phyloP scores from a whole-genome alignment of 2,329 filamentous ascomycete genomes.

The Fusarium sp. region DNA sequence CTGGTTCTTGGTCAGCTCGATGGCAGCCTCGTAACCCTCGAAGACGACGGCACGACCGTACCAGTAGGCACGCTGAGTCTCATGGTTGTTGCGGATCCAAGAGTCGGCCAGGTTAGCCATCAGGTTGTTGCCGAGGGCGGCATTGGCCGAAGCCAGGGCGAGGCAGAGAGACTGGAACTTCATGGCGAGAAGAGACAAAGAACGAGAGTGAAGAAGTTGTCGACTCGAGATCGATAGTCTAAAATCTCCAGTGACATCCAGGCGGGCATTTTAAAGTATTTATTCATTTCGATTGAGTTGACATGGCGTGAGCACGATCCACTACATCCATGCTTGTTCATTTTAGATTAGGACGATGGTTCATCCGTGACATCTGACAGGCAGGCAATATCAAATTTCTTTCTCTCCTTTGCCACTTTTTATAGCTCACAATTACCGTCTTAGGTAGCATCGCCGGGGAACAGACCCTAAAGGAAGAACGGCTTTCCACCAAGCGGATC shows the following conservation, averaged over 20 bases:
- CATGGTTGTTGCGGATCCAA: slow-evolving; percentile 38
- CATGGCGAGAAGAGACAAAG: slow-evolving; percentile 13
- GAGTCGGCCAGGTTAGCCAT: slow-evolving; percentile 34
- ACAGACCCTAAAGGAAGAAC: background rate
- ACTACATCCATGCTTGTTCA: slow-evolving; percentile 4
- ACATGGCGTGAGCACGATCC: slow-evolving; percentile 11
- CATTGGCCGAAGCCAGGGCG: slow-evolving; percentile 31
- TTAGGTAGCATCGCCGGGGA: slow-evolving; percentile 2
- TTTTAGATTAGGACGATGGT: background rate
- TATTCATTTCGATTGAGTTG: slow-evolving; percentile 4
- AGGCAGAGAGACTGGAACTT: slow-evolving; percentile 37
- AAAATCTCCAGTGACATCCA: background rate
- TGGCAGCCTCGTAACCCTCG: slow-evolving; percentile 42
- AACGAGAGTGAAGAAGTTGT: slow-evolving; percentile 13
- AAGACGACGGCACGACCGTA: slow-evolving; percentile 38
- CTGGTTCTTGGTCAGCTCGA: slow-evolving; percentile 56
- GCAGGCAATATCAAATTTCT: background rate
- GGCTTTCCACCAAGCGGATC: slow-evolving; percentile 3
- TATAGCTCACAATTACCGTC: slow-evolving; percentile 1
- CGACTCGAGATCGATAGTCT: slow-evolving; percentile 9
- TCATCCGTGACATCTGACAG: background rate
- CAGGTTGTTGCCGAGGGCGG: slow-evolving; percentile 27
- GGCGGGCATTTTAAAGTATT: background rate
- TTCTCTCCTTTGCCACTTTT: background rate
- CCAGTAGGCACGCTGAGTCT: slow-evolving; percentile 39